These are phyloP conservation scores for Acacia pycnantha DNA, from an alignment of 331 rosid genomes.

Conservation along the genomic window DNA sequence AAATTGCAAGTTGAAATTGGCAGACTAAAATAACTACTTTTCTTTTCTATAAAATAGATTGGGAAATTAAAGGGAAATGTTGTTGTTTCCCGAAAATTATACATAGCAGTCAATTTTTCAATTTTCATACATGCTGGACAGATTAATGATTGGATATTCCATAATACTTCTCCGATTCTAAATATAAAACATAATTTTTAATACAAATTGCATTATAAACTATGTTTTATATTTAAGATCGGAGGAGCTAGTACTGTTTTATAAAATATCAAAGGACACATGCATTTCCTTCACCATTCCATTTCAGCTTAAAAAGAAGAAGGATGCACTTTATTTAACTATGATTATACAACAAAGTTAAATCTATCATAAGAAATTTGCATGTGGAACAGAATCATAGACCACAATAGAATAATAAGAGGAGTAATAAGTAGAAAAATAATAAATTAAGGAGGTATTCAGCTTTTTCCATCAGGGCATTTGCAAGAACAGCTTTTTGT, in stretches of 20 bases:
- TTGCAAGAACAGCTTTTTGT: neutral
- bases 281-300: neutral
- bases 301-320: neutral
- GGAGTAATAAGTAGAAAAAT: neutral
- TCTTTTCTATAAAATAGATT: too few species aligned
- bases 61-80: neutral
- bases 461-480: neutral
- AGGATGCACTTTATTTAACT: neutral
- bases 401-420: neutral
- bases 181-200: too few species aligned
- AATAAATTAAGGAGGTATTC: conserved; percentile 22
- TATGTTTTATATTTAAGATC: too few species aligned
- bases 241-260: too few species aligned
- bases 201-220: too few species aligned
- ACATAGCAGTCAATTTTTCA: neutral
- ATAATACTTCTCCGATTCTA: neutral
- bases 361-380: neutral
- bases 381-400: neutral
- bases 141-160: neutral
- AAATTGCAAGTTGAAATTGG: neutral
- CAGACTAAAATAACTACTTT: neutral
- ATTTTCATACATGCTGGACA: neutral
- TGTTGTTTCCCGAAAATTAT: neutral
- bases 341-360: neutral
- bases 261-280: neutral